Base-by-base conservation (phyloP, 202 grass and related monocot genomes). In the Dendrocalamus latiflorus region DNA sequence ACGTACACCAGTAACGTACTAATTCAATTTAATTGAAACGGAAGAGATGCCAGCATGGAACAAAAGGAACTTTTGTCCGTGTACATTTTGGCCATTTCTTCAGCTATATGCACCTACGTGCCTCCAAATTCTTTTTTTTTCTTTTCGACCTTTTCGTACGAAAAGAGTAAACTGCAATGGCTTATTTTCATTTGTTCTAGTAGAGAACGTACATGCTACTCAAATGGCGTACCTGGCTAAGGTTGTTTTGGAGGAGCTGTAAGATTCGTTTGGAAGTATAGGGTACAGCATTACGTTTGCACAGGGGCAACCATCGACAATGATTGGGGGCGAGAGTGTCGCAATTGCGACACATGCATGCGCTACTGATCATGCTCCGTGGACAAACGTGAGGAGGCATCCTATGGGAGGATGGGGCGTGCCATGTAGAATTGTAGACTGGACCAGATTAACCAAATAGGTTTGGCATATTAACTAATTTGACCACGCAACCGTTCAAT, bases 401-500 rank as follows among this genome's bases (percentile, higher is more conserved):
- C 24, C 4, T n/a, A 22, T 20, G 62, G 9, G 39, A 41, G 8
- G 0, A 44, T 44, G 45, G 45, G 75, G 9, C 24, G 9, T 18
- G 54, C 41, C 68, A 8, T 20, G 39, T 55, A 85, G 77, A 22
- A 72, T 1, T 13, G 37, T 44, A 85, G 82, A 30, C 72, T 82
- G 77, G 82, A 33, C 83, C 77, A 22, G 6, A 16, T 39, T 12
- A 8, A 9, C 24, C 33, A 30, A 51, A 75, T 38, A 63, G 30
- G 48, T 49, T 18, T 47, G 70, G 77, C 74, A 20, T 33, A 17
- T 49, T 24, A 70, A 55, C 82, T 56, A 83, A 78, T 81, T 17
- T 76, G 70, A 55, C 63, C 70, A 44, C 56, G 63, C 81, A 84
- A 22, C 41, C 30, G 41, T 69, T 74, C 1, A 69, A 85, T 72